Evolutionary conservation across 345 rosid genomes (phyloP).

Genomic region (Melaleuca alternifolia): DNA sequence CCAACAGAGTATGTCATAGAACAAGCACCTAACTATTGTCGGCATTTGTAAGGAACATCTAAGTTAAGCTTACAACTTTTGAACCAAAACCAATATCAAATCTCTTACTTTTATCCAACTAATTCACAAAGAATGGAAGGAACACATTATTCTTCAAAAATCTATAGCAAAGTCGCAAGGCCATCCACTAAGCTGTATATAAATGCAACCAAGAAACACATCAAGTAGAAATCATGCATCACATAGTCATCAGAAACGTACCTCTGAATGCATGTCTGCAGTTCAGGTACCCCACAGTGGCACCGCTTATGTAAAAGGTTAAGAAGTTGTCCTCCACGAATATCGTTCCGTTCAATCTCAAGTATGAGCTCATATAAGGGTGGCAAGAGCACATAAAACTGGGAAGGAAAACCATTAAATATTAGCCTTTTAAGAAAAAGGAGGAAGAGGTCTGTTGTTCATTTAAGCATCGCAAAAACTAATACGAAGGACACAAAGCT

Average conservation of each 20-base stretch:
- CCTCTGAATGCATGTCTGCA: slow-evolving; percentile 94
- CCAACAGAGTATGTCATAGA: background rate
- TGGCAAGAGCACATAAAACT: slow-evolving; percentile 86
- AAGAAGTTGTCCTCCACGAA: slow-evolving; percentile 87
- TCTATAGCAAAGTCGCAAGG: background rate
- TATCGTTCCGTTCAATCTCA: slow-evolving; percentile 85
- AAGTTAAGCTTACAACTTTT: background rate
- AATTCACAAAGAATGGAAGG: background rate
- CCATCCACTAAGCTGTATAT: background rate
- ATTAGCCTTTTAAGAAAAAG: background rate
- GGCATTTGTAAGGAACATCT: background rate
- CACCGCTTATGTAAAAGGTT: slow-evolving; percentile 77
- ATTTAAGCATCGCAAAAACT: background rate
- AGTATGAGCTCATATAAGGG: slow-evolving; percentile 80
- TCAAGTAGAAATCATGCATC: background rate
- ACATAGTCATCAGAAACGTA: slow-evolving; percentile 6
- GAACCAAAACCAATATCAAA: background rate
- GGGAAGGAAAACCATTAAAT: background rate
- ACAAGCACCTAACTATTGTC: background rate
- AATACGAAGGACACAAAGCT: background rate
- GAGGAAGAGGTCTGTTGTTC: background rate
- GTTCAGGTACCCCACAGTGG: slow-evolving; percentile 96
- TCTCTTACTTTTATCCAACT: background rate
- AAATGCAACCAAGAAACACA: background rate
- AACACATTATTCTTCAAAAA: background rate